Evolutionary conservation across 1,284 basidiomycete genomes (phyloP), one percentile per base, ranked within the genome.

Genomic region (Xerocomus nothofagi): DNA sequence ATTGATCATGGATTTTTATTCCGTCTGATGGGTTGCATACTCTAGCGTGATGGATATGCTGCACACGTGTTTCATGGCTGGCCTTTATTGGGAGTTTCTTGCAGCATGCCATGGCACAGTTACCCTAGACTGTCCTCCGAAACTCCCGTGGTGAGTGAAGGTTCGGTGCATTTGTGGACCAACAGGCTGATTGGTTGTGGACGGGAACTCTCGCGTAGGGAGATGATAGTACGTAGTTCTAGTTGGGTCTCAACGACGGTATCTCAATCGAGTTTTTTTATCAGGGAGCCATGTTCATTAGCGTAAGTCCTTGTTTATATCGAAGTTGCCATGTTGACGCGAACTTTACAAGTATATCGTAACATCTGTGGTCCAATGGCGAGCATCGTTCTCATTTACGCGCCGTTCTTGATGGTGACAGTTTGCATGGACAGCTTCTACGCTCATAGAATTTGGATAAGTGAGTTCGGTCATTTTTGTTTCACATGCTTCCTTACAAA

Each of bases 361-460:
- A 6, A 39, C 18, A n/a, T 39, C 12, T 15, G 6, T 26, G 11
- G 56, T 59, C 24, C 57, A 59, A 17, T 59, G 57, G 56, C 59
- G 18, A 47, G 32, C 3, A 7, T 17, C 7, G 7, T 6, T 2
- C 10, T 4, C 5, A 12, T 29, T 20, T 1, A 11, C 6, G 0
- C 1, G 6, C 5, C 8, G 18, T 40, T 39, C 24, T 37, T 18
- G 24, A 38, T 10, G 29, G 7, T 6, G 2, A 12, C 11, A 31
- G 6, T 17, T 53, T 15, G 33, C 12, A 5, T 18, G 9, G 6
- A 9, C 9, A 57, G 57, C 17, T 59, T 59, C 33, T 57, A 53
- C 21, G 54, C 49, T 5, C 55, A 57, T 7, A 44, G 55, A 34
- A 15, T 57, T 10, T 59, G 57, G 54, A 57, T 59, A 39, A 59